phyloP scores from a whole-genome alignment of 176 grass and related monocot genomes.

The Phyllostachys edulis region DNA sequence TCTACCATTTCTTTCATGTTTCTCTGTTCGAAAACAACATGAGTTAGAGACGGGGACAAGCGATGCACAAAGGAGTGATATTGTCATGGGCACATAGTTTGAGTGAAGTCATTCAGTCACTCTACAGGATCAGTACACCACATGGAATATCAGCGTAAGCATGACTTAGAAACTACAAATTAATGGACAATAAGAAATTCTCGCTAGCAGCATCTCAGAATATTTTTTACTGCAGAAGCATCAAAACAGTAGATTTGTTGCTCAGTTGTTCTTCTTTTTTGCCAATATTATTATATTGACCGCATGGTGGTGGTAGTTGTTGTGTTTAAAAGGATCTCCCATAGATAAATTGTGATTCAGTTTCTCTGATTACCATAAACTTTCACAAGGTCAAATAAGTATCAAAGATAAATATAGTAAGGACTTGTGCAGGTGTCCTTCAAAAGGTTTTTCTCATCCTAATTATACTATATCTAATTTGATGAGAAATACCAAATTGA shows the following conservation, averaged over 20 bases:
- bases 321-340: slow-evolving; percentile 1
- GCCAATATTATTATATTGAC: not conserved
- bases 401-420: slow-evolving; percentile 3
- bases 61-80: slow-evolving; percentile 3
- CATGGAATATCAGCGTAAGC: slow-evolving; percentile 23
- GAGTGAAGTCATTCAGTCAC: slow-evolving; percentile 1
- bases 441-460: not conserved
- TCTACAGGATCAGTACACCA: slow-evolving; percentile 18
- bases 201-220: not conserved
- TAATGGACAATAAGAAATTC: slow-evolving; percentile 14
- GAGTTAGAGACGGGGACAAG: slow-evolving; percentile 7
- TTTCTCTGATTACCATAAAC: not conserved
- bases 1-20: slow-evolving; percentile 99
- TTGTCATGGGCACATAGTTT: not conserved
- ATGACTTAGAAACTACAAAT: slow-evolving; percentile 31
- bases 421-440: not conserved
- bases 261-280: not conserved
- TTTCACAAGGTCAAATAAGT: not conserved
- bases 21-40: slow-evolving; percentile 52
- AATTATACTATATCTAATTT: not conserved
- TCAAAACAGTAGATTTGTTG: slow-evolving; percentile 23
- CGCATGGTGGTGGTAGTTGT: not conserved
- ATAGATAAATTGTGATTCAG: not conserved
- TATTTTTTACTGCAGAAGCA: slow-evolving; percentile 9
- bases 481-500: slow-evolving; percentile 18